These are phyloP conservation scores for Plicaturopsis crispa DNA, from an alignment of 768 basidiomycete genomes.

Conservation along the genomic window DNA sequence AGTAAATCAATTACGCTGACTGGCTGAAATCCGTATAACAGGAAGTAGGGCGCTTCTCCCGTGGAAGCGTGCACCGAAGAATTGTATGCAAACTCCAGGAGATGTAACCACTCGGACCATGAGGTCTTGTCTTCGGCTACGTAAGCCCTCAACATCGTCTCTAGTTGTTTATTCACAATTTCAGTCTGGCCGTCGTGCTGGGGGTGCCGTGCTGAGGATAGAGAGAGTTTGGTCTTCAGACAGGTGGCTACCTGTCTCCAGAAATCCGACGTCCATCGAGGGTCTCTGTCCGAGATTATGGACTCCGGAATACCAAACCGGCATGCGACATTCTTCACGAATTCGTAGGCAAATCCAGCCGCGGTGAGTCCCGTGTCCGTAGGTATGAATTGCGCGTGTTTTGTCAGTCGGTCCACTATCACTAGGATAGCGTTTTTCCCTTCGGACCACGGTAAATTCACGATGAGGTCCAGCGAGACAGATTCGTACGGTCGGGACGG, in stretches of 20 bases:
- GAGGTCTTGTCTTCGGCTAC: constrained; percentile 5
- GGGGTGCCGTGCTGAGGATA: constrained; percentile 28
- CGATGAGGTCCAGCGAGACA: constrained; percentile 15
- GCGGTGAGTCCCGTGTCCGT: constrained; percentile 8
- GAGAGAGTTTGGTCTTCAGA: constrained; percentile 11
- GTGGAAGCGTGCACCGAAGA: constrained; percentile 7
- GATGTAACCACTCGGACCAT: constrained; percentile 15
- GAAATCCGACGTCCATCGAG: constrained; percentile 16
- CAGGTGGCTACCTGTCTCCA: constrained; percentile 15
- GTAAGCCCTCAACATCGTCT: constrained; percentile 16
- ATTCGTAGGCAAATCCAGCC: constrained; percentile 4
- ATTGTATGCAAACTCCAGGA: constrained; percentile 21
- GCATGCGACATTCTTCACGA: constrained; percentile 3
- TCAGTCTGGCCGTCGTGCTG: constrained; percentile 30
- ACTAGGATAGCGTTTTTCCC: constrained; percentile 14
- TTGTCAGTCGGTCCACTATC: constrained; percentile 17
- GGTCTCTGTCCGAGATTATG: constrained; percentile 14
- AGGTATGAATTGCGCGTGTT: constrained; percentile 9
- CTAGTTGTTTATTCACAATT: constrained; percentile 19
- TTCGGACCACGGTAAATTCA: constrained; percentile 11
- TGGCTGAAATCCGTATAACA: constrained; percentile 12
- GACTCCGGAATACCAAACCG: constrained; percentile 14
- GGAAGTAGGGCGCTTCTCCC: constrained; percentile 8
- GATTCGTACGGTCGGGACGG: constrained; percentile 8
- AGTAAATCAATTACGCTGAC: background rate